Base-by-base conservation (phyloP, 495 filamentous ascomycete genomes). In the Penicillium goetzii region DNA sequence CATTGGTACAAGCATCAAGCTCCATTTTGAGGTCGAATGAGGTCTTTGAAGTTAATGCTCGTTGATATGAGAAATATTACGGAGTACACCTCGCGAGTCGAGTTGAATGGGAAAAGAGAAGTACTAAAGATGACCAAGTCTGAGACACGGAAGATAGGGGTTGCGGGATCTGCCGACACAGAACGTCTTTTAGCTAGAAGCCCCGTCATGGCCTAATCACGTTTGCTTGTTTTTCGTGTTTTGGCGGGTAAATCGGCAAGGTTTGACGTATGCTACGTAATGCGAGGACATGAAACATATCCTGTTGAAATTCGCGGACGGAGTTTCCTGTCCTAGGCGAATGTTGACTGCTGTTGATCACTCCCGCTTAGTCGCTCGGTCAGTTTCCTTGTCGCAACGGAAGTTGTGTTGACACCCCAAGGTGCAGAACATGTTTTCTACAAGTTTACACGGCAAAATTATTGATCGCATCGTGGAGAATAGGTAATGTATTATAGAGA, bases 1-100 rank as follows among this genome's bases (percentile, higher is more conserved):
- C 60, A 50, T 74, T 72, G 65, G 30, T 32, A 32, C 68, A 69
- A 4, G 58, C 25, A 45, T 67, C 69, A 32, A 68, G 59, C 17
- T 67, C 55, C 68, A 70, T 72, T 36, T 55, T 36, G 30, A 4
- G 8, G 1, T 47, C 0, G 9, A 47, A 23, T 47, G 19, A 5
- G 15, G 43, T 10, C 12, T 23, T 2, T 23, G 19, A 47, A 47
- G 21, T 9, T 4, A 23, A 47, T 23, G 43, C 43, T 12, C 4
- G 9, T 11, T 25, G 14, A 15, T 2, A 4, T 47, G 43, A 47
- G 1, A 11, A 9, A 21, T 23, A 1, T 23, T 40, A 15, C 12
- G 6, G 21, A 4, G 9, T 4, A 25, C 11, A 12, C 12, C 11
- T 21, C 43, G 21, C 43, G 4, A 23, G 15, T 23, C 2, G 43